Conservation (phyloP, 2,329 filamentous ascomycete genomes). For the Pestalotiopsis sp. region DNA sequence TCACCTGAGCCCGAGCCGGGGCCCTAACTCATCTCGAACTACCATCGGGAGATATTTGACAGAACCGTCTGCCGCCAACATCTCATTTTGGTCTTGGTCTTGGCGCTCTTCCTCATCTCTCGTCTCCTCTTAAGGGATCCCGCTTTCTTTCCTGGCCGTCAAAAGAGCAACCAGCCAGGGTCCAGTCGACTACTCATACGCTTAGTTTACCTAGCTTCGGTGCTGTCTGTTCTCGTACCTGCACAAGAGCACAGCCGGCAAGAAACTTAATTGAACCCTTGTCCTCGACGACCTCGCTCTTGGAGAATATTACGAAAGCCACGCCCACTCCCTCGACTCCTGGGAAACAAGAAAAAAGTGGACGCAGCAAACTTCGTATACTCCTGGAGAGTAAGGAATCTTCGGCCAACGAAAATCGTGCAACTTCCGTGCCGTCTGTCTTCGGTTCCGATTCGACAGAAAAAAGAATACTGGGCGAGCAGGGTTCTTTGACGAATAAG, state of each 20-base stretch:
- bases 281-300: not conserved
- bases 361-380: not conserved
- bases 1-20: not conserved
- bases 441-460: not conserved
- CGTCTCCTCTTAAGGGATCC: not conserved
- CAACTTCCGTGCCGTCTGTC: not conserved
- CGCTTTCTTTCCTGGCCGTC: not conserved
- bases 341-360: not conserved
- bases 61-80: not conserved
- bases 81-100: not conserved
- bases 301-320: not conserved
- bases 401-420: not conserved
- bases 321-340: not conserved
- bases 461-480: not conserved
- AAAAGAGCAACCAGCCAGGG: not conserved
- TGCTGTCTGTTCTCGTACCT: conserved; percentile 7
- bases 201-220: not conserved
- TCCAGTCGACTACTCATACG: not conserved
- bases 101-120: not conserved
- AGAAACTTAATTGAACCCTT: not conserved
- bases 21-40: not conserved
- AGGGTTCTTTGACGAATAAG: not conserved
- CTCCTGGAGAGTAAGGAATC: conserved; percentile 5
- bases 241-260: not conserved
- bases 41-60: not conserved